Evolutionary conservation across 192 early-diverging fungal species (phyloP), one percentile per base, ranked within the genome.

Genomic region (Diversispora epigaea): DNA sequence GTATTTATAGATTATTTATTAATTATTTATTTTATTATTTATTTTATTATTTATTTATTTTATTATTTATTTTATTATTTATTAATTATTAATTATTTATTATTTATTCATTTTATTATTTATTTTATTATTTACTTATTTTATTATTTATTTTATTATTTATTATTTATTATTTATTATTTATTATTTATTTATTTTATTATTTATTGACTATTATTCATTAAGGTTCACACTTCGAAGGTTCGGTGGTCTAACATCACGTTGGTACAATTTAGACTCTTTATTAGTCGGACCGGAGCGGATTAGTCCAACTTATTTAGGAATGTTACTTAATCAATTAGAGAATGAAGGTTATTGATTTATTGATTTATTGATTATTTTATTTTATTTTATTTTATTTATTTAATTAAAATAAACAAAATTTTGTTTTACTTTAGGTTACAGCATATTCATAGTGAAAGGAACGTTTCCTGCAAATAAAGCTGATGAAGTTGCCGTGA

Each of bases 191-290:
- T 49, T n/a, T 32, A 62, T 41, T 3, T 9, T n/a, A 25, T 62
- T 60, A 32, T 32, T 32, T 32, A 32, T 72, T 71, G 1, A 19
- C n/a, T n/a, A n/a, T 15, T 41, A 85, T 25, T 21, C 17, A 64
- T 49, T 19, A 40, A 80, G 88, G 88, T 87, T 91, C 68, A 89
- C 90, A 6, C 60, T 94, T 44, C 81, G 93, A 17, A 78, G 84
- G 61, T 94, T 94, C 81, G 88, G 89, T 1, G 77, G 82, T 9
- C 84, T 83, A 3, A 76, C 86, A 7, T 80, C 82, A n/a, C 82
- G 91, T 25, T 94, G 90, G 90, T 92, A 92, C 79, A 93, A 94
- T 68, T 78, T 94, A 52, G 90, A 94, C 74, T 87, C 85, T 4
- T 77, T 86, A 41, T 83, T 81, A 61, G 12, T 72, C 11, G 76